These are phyloP conservation scores for Curvularia spicifera DNA, from an alignment of 2,329 filamentous ascomycete species.

Conservation along the genomic window DNA sequence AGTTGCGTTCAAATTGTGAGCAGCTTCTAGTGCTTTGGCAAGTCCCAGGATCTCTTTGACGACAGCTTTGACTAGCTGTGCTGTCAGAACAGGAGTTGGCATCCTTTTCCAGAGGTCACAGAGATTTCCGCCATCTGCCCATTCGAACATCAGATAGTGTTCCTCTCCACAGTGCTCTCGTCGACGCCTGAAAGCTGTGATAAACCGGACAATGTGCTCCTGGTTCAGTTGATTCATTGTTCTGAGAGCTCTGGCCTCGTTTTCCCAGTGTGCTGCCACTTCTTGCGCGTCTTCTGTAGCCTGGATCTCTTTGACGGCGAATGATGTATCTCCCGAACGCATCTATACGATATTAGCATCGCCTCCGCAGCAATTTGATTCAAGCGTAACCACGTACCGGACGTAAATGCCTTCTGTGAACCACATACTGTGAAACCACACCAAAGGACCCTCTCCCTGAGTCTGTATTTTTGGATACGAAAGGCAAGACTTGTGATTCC, in stretches of 20 bases:
- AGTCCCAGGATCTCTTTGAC: slow-evolving; percentile 22
- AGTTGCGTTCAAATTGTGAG: slow-evolving; percentile 15
- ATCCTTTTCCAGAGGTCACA: slow-evolving; percentile 20
- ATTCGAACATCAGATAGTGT: slow-evolving; percentile 31
- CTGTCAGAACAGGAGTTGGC: slow-evolving; percentile 13
- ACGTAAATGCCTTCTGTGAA: slow-evolving; percentile 17
- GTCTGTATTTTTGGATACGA: not conserved
- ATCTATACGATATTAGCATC: not conserved
- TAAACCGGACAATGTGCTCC: slow-evolving; percentile 25
- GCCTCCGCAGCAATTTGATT: not conserved
- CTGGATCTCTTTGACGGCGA: slow-evolving; percentile 25
- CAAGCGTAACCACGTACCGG: not conserved
- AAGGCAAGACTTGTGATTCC: slow-evolving; percentile 6
- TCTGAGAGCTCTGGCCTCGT: slow-evolving; percentile 18
- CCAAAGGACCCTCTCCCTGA: slow-evolving; percentile 15
- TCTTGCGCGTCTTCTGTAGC: slow-evolving; percentile 5
- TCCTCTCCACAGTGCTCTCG: not conserved
- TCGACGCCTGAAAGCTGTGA: slow-evolving; percentile 23
- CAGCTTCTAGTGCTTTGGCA: slow-evolving; percentile 28
- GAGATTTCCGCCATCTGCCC: slow-evolving; percentile 33
- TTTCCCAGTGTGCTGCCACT: slow-evolving; percentile 16
- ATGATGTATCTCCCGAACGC: not conserved
- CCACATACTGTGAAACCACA: slow-evolving; percentile 12
- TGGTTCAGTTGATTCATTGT: slow-evolving; percentile 26
- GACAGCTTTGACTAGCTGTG: not conserved